Evolutionary conservation across 805 yeast species (phyloP).

Genomic region (Candida tallmaniae): DNA sequence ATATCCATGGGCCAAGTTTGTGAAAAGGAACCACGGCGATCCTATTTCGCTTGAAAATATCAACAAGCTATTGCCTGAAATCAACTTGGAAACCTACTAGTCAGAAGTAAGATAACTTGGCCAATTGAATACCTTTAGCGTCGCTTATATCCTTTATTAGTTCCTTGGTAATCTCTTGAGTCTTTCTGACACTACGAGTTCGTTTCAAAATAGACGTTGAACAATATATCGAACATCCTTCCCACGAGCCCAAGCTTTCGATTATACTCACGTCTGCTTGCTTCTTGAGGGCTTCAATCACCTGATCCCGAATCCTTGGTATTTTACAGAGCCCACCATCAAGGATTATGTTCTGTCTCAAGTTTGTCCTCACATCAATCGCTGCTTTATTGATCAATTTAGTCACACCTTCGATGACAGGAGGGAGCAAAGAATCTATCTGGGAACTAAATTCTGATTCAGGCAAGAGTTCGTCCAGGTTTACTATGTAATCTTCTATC

Average conservation of each 20-base stretch:
- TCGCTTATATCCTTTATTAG: conserved; percentile 8
- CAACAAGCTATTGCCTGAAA: conserved; percentile 2
- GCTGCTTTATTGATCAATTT: neutral
- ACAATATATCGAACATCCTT: conserved; percentile 27
- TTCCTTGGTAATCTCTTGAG: conserved; percentile 20
- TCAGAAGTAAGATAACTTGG: conserved; percentile 9
- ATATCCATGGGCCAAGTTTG: conserved; percentile 17
- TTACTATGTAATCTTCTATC: conserved; percentile 4
- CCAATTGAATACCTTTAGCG: conserved; percentile 6
- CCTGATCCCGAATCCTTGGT: conserved; percentile 18
- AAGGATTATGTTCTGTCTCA: conserved; percentile 18
- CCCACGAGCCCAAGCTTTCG: conserved; percentile 25
- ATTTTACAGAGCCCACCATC: conserved; percentile 22
- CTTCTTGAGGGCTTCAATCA: conserved; percentile 8
- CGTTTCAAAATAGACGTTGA: conserved; percentile 15
- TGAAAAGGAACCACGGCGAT: conserved; percentile 1
- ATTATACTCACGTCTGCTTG: no score
- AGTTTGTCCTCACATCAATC: conserved; percentile 17
- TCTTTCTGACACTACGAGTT: conserved; percentile 14
- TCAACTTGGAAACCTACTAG: conserved; percentile 3
- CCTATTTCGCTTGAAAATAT: conserved; percentile 1
- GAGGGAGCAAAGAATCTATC: conserved; percentile 4
- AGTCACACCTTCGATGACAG: conserved; percentile 4
- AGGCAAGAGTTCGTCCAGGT: neutral
- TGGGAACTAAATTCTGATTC: no score